Evolutionary conservation across 225 moss, liverwort and hornwort species (phyloP), one percentile per base, ranked within the genome.

Genomic region (Pseudisothecium myosuroides): DNA sequence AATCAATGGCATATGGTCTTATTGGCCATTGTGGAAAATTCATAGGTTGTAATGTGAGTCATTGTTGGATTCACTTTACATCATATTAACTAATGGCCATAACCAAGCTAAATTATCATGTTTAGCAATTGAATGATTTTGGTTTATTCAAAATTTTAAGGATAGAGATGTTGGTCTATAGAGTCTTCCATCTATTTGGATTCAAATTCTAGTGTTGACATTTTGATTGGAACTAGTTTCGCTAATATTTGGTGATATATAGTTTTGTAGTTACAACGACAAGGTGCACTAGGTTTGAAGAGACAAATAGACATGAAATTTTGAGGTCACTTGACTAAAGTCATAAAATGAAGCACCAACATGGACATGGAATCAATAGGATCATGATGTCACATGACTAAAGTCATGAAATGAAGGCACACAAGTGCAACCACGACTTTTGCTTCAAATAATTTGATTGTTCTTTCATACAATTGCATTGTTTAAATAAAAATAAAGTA

Each of bases 161-260:
- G n/a, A n/a, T n/a, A n/a, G n/a, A n/a, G n/a, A n/a, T n/a, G n/a
- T n/a, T n/a, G n/a, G n/a, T 12, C 4, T 72, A 16, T 3, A 1
- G 4, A 45, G 6, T 11, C 4, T 31, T 47, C 19, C 0, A 31
- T 31, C 31, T 74, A 74, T 18, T 18, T 74, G 17, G 11, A 74
- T 31, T 47, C 3, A 11, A 47, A 74, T 29, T 74, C 11, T 0
- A 31, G 1, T 29, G 3, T 19, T 31, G 31, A 47, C 29, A 0
- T 29, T 6, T 19, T 31, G 4, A 1, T 74, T 0, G 0, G 0
- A 31, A 10, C 4, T 47, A 0, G 4, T 17, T 47, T 16, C 17
- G 4, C 3, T 1, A 2, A 47, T 74, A 18, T 47, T 47, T 47
- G 31, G 9, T 73, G 1, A 17, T 45, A 69, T 13, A 6, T 10